Conservation (phyloP, 768 basidiomycete species). For the Podaxis carcinomalis region DNA sequence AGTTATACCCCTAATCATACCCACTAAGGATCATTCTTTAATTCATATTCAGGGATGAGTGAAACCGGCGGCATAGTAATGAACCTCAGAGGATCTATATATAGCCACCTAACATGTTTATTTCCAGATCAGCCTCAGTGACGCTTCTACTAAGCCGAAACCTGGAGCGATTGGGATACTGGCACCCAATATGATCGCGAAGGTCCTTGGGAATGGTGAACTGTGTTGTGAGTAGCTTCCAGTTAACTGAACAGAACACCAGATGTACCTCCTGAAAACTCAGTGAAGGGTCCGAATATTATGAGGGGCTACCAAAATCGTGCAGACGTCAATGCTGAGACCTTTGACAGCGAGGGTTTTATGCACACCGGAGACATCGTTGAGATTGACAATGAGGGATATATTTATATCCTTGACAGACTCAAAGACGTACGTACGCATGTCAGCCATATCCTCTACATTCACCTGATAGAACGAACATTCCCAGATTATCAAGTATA, state of each 20-base stretch:
- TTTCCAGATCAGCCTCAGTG: background rate
- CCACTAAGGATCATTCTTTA: no score
- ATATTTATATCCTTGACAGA: slow-evolving; percentile 3
- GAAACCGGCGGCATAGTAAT: slow-evolving; percentile 4
- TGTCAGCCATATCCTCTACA: background rate
- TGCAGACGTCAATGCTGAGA: background rate
- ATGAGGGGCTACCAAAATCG: slow-evolving; percentile 1
- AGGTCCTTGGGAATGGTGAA: slow-evolving; percentile 3
- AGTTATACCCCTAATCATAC: background rate
- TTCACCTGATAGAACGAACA: background rate
- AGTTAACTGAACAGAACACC: background rate
- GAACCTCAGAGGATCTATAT: background rate
- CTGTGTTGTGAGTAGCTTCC: background rate
- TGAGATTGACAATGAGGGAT: background rate
- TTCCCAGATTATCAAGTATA: background rate
- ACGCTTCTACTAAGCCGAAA: background rate
- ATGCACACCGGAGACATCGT: slow-evolving; percentile 2
- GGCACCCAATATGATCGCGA: background rate
- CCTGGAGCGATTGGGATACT: background rate
- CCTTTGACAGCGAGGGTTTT: background rate
- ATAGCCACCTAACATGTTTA: background rate
- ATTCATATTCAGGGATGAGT: background rate
- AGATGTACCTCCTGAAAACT: background rate
- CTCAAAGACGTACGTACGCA: background rate
- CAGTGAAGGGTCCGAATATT: background rate